A percentile compares a stretch with the other conserved stretches of the same genome.
phyloP scores from a whole-genome alignment of 2,329 filamentous ascomycete genomes.

The Neofusicoccum laricinum region DNA sequence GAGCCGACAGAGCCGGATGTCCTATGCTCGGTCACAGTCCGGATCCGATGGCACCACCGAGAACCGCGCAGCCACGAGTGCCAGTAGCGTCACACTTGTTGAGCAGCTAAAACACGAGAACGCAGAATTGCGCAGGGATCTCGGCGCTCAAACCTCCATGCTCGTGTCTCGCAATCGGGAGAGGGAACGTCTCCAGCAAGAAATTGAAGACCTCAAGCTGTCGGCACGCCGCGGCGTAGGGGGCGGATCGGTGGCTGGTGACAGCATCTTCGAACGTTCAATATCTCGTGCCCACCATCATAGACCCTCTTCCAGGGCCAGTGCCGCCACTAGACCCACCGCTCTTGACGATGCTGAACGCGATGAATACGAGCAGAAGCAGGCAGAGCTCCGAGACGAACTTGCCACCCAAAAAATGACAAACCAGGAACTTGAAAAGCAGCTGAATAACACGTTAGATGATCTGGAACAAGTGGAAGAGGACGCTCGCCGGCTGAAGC shows the following conservation, averaged over 20 bases:
- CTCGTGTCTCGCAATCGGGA: slow-evolving; percentile 93
- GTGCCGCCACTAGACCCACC: slow-evolving; percentile 56
- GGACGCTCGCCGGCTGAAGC: slow-evolving; percentile 64
- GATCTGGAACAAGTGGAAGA: slow-evolving; percentile 68
- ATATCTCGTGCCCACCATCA: slow-evolving; percentile 72
- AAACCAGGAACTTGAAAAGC: slow-evolving; percentile 82
- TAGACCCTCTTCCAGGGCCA: slow-evolving; percentile 71
- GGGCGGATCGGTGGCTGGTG: slow-evolving; percentile 63
- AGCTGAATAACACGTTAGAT: slow-evolving; percentile 76
- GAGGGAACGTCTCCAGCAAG: slow-evolving; percentile 90
- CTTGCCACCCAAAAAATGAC: slow-evolving; percentile 82
- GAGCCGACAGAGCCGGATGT: slow-evolving; percentile 34
- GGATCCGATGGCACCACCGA: slow-evolving; percentile 41
- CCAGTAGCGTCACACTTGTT: slow-evolving; percentile 64
- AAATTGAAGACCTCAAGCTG: slow-evolving; percentile 95
- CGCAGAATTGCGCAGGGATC: slow-evolving; percentile 83
- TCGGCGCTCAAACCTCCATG: slow-evolving; percentile 96
- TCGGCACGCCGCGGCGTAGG: slow-evolving; percentile 69
- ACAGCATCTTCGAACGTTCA: slow-evolving; percentile 92
- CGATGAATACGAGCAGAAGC: slow-evolving; percentile 80
- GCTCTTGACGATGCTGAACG: slow-evolving; percentile 70
- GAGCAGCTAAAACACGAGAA: slow-evolving; percentile 90
- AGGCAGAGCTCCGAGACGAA: slow-evolving; percentile 80
- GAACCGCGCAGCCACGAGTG: slow-evolving; percentile 50
- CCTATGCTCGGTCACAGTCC: slow-evolving; percentile 37